Evolutionary conservation across 371 early-diverging fungal genomes (phyloP).

Genomic region (Rhizomucor pusillus): DNA sequence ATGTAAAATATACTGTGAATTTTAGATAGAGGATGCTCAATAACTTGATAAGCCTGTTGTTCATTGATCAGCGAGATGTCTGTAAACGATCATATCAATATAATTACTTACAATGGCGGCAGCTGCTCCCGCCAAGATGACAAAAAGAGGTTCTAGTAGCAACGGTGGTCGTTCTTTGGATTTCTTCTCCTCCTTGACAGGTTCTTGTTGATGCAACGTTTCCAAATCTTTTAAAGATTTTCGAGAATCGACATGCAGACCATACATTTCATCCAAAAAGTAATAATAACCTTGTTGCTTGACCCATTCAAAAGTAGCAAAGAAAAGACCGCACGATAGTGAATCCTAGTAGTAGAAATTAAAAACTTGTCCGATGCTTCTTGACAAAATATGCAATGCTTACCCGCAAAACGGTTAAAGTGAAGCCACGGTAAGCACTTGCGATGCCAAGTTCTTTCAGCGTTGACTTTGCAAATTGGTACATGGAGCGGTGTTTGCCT

Average conservation of each 20-base stretch:
- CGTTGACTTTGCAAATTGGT: slow-evolving; percentile 62
- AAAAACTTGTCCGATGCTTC: background rate
- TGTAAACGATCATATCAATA: too few relatives aligned
- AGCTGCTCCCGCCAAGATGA: slow-evolving; percentile 68
- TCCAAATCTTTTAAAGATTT: slow-evolving; percentile 31
- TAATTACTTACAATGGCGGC: slow-evolving; percentile 58
- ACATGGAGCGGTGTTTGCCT: slow-evolving; percentile 72
- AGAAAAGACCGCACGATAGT: slow-evolving; percentile 70
- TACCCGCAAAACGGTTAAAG: slow-evolving; percentile 65
- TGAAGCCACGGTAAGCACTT: slow-evolving; percentile 71
- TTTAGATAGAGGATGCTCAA: slow-evolving; percentile 73
- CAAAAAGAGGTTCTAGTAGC: slow-evolving; percentile 65
- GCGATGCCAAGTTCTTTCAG: slow-evolving; percentile 60
- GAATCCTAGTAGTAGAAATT: slow-evolving; percentile 54
- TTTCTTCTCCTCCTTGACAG: slow-evolving; percentile 9
- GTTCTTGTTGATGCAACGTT: slow-evolving; percentile 17
- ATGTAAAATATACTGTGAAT: slow-evolving; percentile 69
- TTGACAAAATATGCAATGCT: background rate
- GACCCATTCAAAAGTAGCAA: slow-evolving; percentile 76
- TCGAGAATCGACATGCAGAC: slow-evolving; percentile 46
- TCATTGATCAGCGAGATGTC: too few relatives aligned
- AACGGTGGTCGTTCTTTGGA: slow-evolving; percentile 44
- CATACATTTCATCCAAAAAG: slow-evolving; percentile 58
- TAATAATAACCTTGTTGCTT: slow-evolving; percentile 69
- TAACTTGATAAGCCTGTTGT: slow-evolving; percentile 62